phyloP scores from a whole-genome alignment of 1,284 basidiomycete genomes.

The Heterobasidion annosum region DNA sequence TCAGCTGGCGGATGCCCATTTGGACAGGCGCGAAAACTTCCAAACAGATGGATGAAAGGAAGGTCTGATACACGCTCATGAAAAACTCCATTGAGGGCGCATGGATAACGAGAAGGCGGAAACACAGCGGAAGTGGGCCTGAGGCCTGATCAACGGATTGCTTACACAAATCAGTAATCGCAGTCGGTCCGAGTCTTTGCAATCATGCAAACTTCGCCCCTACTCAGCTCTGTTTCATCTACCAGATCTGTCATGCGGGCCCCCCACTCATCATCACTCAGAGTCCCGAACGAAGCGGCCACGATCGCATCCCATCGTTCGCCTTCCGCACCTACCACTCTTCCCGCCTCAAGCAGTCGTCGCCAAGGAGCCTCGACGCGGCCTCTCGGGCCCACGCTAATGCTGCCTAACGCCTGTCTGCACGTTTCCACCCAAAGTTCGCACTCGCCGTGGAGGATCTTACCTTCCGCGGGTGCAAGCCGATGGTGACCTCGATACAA shows the following conservation, averaged over 20 bases:
- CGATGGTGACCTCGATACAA: constrained; percentile 61
- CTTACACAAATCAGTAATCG: constrained; percentile 12
- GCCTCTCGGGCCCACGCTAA: constrained; percentile 7
- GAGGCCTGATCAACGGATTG: background rate
- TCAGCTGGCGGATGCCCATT: too few relatives aligned
- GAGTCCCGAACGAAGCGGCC: constrained; percentile 34
- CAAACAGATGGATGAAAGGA: background rate
- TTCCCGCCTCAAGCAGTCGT: constrained; percentile 56
- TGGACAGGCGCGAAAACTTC: background rate
- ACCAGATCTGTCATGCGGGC: constrained; percentile 30
- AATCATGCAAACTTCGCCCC: constrained; percentile 43
- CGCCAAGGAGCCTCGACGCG: constrained; percentile 59
- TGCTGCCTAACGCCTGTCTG: constrained; percentile 38
- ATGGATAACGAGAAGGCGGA: background rate
- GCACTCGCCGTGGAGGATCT: constrained; percentile 55
- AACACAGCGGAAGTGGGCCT: background rate
- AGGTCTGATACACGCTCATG: background rate
- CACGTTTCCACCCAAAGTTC: constrained; percentile 76
- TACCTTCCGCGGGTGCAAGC: constrained; percentile 46
- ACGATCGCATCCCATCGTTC: constrained; percentile 35
- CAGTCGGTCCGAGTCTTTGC: constrained; percentile 37
- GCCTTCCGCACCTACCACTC: constrained; percentile 52
- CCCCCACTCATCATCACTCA: constrained; percentile 28
- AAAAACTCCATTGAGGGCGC: background rate
- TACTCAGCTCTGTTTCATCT: constrained; percentile 39